Percentiles rank a stretch among this genome's conserved stretches.
phyloP scores from a whole-genome alignment of 176 grass and related monocot genomes.

The Cocos nucifera region DNA sequence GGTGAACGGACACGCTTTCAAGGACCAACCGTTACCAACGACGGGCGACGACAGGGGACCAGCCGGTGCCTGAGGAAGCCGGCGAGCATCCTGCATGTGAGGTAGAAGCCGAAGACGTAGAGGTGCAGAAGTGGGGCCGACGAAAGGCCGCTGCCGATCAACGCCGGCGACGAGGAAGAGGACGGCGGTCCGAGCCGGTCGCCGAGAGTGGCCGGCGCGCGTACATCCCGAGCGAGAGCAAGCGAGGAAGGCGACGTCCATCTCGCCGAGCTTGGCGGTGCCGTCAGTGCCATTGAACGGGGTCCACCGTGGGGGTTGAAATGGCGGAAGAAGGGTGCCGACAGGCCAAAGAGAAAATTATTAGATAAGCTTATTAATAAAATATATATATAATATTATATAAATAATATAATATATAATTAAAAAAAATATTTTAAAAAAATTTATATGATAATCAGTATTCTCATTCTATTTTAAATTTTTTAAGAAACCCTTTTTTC shows the following conservation, averaged over 20 bases:
- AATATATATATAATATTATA: too few species aligned
- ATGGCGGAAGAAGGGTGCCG: background rate
- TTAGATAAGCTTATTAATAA: too few species aligned
- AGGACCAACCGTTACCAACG: constrained; percentile 54
- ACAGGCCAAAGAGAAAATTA: too few species aligned
- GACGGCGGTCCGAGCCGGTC: constrained; percentile 55
- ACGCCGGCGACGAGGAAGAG: constrained; percentile 58
- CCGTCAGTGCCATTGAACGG: constrained; percentile 21
- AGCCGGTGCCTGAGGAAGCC: constrained; percentile 51
- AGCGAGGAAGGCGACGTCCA: constrained; percentile 59
- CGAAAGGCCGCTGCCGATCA: constrained; percentile 33
- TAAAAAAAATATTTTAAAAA: too few species aligned
- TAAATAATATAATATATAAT: too few species aligned
- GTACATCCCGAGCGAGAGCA: constrained; percentile 62
- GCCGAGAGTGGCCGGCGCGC: constrained; percentile 49
- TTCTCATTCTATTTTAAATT: too few species aligned
- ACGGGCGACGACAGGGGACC: constrained; percentile 63
- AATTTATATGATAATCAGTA: too few species aligned
- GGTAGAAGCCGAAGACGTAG: constrained; percentile 32
- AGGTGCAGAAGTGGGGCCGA: constrained; percentile 37
- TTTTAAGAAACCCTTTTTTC: too few species aligned
- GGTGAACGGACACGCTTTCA: too few species aligned
- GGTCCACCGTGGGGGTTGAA: background rate
- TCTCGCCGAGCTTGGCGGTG: constrained; percentile 50
- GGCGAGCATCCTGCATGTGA: constrained; percentile 39